These are phyloP conservation scores for Pyrenopolyporus hunteri DNA, from an alignment of 495 filamentous ascomycete genomes.

Conservation along the genomic window DNA sequence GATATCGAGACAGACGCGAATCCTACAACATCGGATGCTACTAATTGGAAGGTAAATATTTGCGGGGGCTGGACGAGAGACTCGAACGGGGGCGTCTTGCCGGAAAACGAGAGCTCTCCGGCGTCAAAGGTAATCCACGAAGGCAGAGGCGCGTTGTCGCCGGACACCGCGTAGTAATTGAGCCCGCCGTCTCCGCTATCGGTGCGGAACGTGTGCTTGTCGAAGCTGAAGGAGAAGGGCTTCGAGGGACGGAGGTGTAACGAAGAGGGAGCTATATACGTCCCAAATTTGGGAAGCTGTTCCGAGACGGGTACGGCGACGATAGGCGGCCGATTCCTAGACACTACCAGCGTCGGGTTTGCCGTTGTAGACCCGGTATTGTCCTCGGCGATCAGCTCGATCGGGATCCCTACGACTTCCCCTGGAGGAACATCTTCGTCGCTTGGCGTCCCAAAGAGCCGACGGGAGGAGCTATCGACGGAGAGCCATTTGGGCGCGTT, in stretches of 20 bases:
- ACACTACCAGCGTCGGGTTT: conserved; percentile 68
- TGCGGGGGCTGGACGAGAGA: conserved; percentile 72
- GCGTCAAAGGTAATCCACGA: conserved; percentile 84
- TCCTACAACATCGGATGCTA: conserved; percentile 80
- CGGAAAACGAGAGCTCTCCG: conserved; percentile 68
- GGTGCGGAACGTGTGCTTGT: conserved; percentile 47
- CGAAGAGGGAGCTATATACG: conserved; percentile 49
- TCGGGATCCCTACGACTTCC: conserved; percentile 49
- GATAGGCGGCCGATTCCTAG: conserved; percentile 50
- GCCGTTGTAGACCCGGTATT: conserved; percentile 60
- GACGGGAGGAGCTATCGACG: conserved; percentile 65
- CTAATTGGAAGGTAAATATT: conserved; percentile 71
- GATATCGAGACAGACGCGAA: conserved; percentile 69
- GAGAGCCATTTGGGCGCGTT: conserved; percentile 72
- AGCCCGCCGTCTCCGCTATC: conserved; percentile 35
- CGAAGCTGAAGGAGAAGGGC: conserved; percentile 48
- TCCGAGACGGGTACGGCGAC: conserved; percentile 46
- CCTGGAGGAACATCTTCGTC: conserved; percentile 60
- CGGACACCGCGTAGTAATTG: conserved; percentile 77
- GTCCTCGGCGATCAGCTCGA: conserved; percentile 69
- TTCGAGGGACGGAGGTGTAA: conserved; percentile 46
- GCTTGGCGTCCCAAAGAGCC: conserved; percentile 68
- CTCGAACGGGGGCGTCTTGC: conserved; percentile 68
- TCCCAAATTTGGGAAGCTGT: conserved; percentile 49
- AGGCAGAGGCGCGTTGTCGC: conserved; percentile 80